Percentiles rank a stretch among this genome's conserved stretches.
phyloP scores from a whole-genome alignment of 176 grass and related monocot genomes.

The Juncus inflexus region DNA sequence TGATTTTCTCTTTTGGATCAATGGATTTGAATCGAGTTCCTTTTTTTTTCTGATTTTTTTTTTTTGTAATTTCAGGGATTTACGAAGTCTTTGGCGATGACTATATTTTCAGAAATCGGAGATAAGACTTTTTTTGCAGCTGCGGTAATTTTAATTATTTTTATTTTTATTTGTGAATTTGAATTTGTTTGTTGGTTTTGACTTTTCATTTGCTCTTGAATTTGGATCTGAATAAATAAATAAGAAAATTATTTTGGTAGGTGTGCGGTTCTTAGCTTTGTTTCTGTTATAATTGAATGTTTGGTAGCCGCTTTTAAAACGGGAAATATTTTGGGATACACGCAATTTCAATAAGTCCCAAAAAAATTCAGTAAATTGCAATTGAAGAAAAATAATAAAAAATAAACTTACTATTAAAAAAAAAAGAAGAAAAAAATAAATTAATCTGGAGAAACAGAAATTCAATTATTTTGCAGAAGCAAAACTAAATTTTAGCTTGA shows the following conservation, averaged over 20 bases:
- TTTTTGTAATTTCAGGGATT: slow-evolving; percentile 57
- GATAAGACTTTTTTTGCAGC: slow-evolving; percentile 99
- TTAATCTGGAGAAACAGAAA: too few relatives aligned
- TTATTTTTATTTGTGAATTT: neutral
- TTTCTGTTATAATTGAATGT: slow-evolving; percentile 2
- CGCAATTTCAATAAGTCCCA: too few relatives aligned
- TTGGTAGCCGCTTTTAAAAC: neutral
- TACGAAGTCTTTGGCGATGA: slow-evolving; percentile 97
- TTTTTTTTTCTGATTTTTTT: neutral
- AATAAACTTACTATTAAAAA: too few relatives aligned
- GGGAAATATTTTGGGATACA: too few relatives aligned
- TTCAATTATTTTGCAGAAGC: too few relatives aligned
- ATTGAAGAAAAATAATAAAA: too few relatives aligned
- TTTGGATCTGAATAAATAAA: neutral
- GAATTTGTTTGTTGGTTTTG: neutral
- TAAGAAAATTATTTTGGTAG: neutral
- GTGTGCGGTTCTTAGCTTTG: neutral
- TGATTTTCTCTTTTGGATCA: neutral
- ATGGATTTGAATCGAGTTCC: slow-evolving; percentile 9
- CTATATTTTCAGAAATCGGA: slow-evolving; percentile 89
- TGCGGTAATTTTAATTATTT: slow-evolving; percentile 39
- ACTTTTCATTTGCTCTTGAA: neutral
- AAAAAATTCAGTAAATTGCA: too few relatives aligned
- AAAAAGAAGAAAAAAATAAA: too few relatives aligned
- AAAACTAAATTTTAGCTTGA: too few relatives aligned